Evolutionary conservation across 768 basidiomycete genomes (phyloP).

Genomic region (Lactifluus piperatus): DNA sequence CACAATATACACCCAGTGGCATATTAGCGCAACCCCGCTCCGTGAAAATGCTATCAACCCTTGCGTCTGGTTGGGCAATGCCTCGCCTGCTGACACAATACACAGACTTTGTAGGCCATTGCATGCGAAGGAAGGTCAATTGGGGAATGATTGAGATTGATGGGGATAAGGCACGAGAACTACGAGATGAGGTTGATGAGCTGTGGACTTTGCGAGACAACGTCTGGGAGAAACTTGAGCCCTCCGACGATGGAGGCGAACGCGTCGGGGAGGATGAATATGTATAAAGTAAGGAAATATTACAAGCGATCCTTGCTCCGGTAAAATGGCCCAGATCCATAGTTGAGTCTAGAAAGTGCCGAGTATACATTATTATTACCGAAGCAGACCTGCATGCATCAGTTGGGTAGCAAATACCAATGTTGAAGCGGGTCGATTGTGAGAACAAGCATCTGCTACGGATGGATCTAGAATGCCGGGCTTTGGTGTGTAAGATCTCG

Average conservation of each 20-base stretch:
- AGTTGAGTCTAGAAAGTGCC: no score
- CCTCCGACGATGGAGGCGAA: neutral
- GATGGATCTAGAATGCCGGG: no score
- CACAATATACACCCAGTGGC: constrained; percentile 12
- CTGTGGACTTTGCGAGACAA: constrained; percentile 18
- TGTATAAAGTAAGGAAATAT: neutral
- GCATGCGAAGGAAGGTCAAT: constrained; percentile 22
- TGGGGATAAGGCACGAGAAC: constrained; percentile 12
- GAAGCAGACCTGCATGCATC: no score
- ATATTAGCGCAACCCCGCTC: constrained; percentile 1
- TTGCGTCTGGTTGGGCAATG: constrained; percentile 34
- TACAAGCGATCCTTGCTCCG: neutral
- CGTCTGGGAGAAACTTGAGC: neutral
- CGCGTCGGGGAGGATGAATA: constrained; percentile 11
- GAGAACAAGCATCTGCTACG: no score
- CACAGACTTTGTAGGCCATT: constrained; percentile 41
- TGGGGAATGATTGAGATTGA: constrained; percentile 14
- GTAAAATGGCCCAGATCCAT: no score
- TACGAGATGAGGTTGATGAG: constrained; percentile 12
- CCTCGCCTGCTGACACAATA: constrained; percentile 40
- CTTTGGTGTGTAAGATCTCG: no score
- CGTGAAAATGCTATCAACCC: constrained; percentile 24
- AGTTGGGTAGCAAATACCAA: no score
- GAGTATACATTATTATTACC: no score
- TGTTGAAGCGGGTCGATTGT: no score